Evolutionary conservation across 108 stramenopile genomes (phyloP), one percentile per base, ranked within the genome.

Genomic region (Cyclostephanos tholiformis): DNA sequence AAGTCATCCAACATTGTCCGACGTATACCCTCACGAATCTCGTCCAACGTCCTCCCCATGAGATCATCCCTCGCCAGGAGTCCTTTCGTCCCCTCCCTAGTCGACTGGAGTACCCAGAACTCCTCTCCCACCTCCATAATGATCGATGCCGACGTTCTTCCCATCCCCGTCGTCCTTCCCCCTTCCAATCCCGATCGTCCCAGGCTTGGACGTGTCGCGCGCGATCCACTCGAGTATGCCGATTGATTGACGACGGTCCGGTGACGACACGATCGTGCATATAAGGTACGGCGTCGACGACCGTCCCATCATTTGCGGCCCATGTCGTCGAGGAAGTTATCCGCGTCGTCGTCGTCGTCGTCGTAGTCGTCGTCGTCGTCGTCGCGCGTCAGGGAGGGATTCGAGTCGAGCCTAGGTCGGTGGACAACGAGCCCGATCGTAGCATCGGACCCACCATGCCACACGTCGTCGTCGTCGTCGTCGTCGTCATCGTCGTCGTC

Each of bases 161-260:
- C 75, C 74, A 13, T 20, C 30, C 6, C 41, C 41, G 9, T 41
- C 41, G 41, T 41, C 41, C 11, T 25, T 10, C 6, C 4, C 20
- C 6, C 50, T 67, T 29, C 11, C 74, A 60, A 17, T 75, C 70
- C 10, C 79, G 74, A 4, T 6, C 36, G 6, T 36, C 14, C 80
- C 80, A 4, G 80, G 80, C 35, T 76, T 81, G 58, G 80, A 81
- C 19, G 80, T 52, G 65, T 81, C 80, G 23, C 80, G 68, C 16
- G 75, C 69, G 6, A 49, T 56, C 80, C 75, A 76, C 4, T 75
- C 80, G 25, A 81, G 43, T 7, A 64, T 49, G 6, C 75, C 75
- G 39, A 62, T 71, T 35, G 75, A 52, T 6, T 52, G 59, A 14
- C 29, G 4, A 8, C 41, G 30, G 17, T 80, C 79, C 20, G 75